Conservation (phyloP, 1,139 yeast genomes). For the Entelexis sorbosivorans region DNA sequence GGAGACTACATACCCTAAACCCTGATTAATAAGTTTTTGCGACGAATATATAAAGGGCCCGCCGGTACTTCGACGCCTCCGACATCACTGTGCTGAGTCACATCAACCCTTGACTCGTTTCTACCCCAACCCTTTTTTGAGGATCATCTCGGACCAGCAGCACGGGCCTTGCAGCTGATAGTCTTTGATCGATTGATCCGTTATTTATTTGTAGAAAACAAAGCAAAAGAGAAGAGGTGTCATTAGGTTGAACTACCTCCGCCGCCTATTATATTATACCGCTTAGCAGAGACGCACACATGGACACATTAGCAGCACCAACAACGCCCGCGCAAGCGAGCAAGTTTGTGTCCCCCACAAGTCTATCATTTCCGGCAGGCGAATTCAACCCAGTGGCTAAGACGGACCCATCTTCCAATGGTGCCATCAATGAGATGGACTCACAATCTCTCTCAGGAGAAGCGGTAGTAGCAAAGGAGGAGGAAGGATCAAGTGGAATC, state of each 20-base stretch:
- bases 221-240: slow-evolving; percentile 15
- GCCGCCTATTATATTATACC: slow-evolving; percentile 6
- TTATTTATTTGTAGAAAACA: slow-evolving; percentile 7
- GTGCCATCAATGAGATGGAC: background rate
- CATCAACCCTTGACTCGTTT: slow-evolving; percentile 2
- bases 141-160: slow-evolving; percentile 4
- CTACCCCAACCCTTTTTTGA: slow-evolving; percentile 6
- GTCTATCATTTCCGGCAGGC: slow-evolving; percentile 48
- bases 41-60: slow-evolving; percentile 17
- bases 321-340: slow-evolving; percentile 74
- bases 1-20: slow-evolving; percentile 8
- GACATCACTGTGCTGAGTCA: slow-evolving; percentile 8
- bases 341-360: slow-evolving; percentile 59
- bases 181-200: slow-evolving; percentile 2
- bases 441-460: background rate
- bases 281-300: slow-evolving; percentile 24
- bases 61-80: slow-evolving; percentile 4
- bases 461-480: slow-evolving; percentile 12
- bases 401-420: background rate
- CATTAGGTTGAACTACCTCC: slow-evolving; percentile 21
- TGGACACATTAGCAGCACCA: slow-evolving; percentile 69
- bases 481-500: slow-evolving; percentile 75
- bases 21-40: slow-evolving; percentile 12
- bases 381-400: slow-evolving; percentile 17
- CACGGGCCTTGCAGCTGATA: slow-evolving; percentile 1